Evolutionary conservation across 441 rosid species (phyloP).

Genomic region (Monsonia emarginata): DNA sequence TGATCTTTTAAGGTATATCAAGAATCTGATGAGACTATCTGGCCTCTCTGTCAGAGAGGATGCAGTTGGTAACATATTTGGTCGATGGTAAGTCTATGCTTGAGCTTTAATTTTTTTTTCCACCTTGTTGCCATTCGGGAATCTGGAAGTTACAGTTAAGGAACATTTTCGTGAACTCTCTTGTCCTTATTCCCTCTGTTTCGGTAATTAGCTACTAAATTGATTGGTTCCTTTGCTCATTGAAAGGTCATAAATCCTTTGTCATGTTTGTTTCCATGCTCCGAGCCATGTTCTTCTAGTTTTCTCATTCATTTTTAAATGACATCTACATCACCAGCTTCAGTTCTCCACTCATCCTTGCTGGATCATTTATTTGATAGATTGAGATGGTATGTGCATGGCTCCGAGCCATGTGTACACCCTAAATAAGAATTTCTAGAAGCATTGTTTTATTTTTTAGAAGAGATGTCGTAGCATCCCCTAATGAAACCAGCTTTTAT

Average conservation of each 20-base stretch:
- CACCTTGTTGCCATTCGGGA: no score
- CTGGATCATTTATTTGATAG: not conserved
- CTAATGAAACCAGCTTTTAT: not conserved
- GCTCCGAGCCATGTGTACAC: not conserved
- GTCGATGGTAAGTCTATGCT: slow-evolving; percentile 55
- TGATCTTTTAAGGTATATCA: slow-evolving; percentile 42
- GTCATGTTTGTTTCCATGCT: not conserved
- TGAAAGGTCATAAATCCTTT: no score
- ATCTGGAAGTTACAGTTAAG: no score
- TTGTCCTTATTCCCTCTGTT: no score
- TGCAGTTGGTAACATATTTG: slow-evolving; percentile 84
- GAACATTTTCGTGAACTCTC: no score
- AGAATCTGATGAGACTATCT: slow-evolving; percentile 62
- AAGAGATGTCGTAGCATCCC: not conserved
- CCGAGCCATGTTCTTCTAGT: not conserved
- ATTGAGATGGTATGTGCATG: not conserved
- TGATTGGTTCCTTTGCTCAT: no score
- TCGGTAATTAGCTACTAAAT: no score
- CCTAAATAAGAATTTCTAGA: not conserved
- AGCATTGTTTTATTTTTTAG: no score
- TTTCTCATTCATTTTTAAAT: no score
- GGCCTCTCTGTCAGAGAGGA: slow-evolving; percentile 84
- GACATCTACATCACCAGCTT: no score
- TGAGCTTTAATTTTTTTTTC: not conserved
- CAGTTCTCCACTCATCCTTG: not conserved